phyloP scores from a whole-genome alignment of 129 eudicot genomes.

The Scalesia atractyloides region DNA sequence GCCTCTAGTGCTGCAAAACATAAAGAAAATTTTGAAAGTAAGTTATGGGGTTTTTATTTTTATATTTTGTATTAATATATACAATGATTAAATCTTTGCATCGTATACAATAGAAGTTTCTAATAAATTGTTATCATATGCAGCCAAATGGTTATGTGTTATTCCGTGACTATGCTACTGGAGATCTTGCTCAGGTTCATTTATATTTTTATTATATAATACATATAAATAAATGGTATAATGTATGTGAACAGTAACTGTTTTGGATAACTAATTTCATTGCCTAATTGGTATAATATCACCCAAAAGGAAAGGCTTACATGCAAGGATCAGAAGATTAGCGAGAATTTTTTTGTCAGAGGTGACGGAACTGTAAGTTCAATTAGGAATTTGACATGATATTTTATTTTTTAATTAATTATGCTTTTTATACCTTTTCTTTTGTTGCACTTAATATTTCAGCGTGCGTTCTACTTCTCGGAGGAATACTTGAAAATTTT shows the following conservation, averaged over 20 bases:
- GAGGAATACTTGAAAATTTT: constrained; percentile 68
- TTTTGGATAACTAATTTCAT: constrained; percentile 2
- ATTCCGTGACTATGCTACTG: constrained; percentile 98
- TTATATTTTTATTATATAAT: constrained; percentile 4
- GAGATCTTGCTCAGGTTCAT: constrained; percentile 98
- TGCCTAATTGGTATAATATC: constrained; percentile 13
- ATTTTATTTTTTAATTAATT: background rate
- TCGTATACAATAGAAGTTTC: background rate
- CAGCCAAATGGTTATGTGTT: constrained; percentile 84
- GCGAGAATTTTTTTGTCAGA: constrained; percentile 94
- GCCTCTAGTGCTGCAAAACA: constrained; percentile 68
- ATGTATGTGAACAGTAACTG: background rate
- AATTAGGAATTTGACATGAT: constrained; percentile 2
- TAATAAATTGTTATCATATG: constrained; percentile 25
- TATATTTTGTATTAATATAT: too few relatives aligned
- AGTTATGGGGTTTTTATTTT: constrained; percentile 9
- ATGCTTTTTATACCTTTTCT: constrained; percentile 6
- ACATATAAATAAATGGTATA: too few relatives aligned
- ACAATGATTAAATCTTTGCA: too few relatives aligned
- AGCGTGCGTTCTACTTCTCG: constrained; percentile 96
- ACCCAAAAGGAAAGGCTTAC: constrained; percentile 70
- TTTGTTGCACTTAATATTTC: constrained; percentile 18
- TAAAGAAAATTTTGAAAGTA: constrained; percentile 78
- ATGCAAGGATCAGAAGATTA: constrained; percentile 89
- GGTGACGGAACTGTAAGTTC: constrained; percentile 97